Evolutionary conservation across 1,284 basidiomycete genomes (phyloP).

Genomic region (Cutaneotrichosporon cavernicola): DNA sequence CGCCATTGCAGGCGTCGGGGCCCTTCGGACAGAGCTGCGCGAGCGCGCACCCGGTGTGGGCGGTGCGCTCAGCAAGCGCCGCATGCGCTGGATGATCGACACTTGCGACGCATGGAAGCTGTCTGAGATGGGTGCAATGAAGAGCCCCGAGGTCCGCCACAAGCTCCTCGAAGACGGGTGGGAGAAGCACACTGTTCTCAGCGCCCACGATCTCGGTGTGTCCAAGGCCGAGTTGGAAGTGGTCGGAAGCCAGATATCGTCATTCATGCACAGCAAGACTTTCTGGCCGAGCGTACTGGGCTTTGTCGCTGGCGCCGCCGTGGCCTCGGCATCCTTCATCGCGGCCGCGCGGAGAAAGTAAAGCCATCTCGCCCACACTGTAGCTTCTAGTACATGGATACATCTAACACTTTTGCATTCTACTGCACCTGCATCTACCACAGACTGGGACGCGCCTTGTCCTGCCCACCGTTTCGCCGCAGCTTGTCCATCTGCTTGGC

Average conservation of each 20-base stretch:
- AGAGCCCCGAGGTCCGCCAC: conserved; percentile 41
- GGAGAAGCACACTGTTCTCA: conserved; percentile 47
- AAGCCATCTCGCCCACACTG: not conserved
- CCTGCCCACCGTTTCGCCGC: conserved; percentile 48
- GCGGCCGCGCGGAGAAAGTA: not conserved
- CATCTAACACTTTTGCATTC: conserved; percentile 2
- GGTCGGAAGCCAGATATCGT: not conserved
- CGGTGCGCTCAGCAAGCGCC: conserved; percentile 50
- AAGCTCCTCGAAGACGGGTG: conserved; percentile 50
- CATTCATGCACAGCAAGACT: not conserved
- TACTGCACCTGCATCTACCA: conserved; percentile 29
- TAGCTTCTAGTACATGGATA: conserved; percentile 3
- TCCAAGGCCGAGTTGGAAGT: not conserved
- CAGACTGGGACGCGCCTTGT: conserved; percentile 48
- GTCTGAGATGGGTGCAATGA: conserved; percentile 47
- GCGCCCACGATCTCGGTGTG: conserved; percentile 36
- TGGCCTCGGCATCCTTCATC: conserved; percentile 1
- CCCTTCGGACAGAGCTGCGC: conserved; percentile 54
- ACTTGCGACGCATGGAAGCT: conserved; percentile 74
- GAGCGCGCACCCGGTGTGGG: conserved; percentile 59
- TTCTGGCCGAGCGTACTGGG: not conserved
- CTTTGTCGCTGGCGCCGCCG: conserved; percentile 1
- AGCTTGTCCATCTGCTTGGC: conserved; percentile 52
- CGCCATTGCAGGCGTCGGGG: conserved; percentile 75
- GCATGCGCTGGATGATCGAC: conserved; percentile 95